phyloP scores from a whole-genome alignment of 2,329 filamentous ascomycete genomes.

The Elsinoe fawcettii region DNA sequence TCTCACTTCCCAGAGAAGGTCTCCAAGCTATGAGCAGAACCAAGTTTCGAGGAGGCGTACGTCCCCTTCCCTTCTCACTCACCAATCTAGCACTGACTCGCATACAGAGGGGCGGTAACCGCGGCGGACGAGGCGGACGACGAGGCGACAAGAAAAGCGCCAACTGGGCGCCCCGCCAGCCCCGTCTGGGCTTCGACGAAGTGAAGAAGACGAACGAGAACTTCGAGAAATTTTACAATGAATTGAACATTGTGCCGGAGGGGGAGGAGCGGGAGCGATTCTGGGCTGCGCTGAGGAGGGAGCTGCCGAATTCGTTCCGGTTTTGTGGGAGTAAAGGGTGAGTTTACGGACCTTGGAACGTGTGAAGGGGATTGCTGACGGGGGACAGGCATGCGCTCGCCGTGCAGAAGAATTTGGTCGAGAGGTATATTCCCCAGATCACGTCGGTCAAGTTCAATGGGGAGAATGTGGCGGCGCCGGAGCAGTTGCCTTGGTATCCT shows the following conservation, averaged over 20 bases:
- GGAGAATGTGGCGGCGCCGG: constrained; percentile 70
- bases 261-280: constrained; percentile 66
- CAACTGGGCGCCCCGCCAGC: constrained; percentile 40
- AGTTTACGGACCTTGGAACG: constrained; percentile 22
- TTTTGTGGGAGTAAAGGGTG: constrained; percentile 94
- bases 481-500: constrained; percentile 83
- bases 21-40: not conserved
- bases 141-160: constrained; percentile 28
- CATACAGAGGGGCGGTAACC: constrained; percentile 1
- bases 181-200: constrained; percentile 47
- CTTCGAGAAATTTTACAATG: constrained; percentile 81
- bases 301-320: constrained; percentile 93
- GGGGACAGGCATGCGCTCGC: constrained; percentile 70
- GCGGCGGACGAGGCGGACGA: constrained; percentile 15
- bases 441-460: constrained; percentile 77
- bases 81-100: constrained; percentile 7
- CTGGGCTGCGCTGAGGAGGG: constrained; percentile 73
- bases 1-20: not conserved
- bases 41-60: not conserved
- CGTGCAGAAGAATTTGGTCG: constrained; percentile 80
- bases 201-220: constrained; percentile 73
- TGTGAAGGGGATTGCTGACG: constrained; percentile 13
- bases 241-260: constrained; percentile 64
- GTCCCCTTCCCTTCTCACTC: no score
- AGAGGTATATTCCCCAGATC: constrained; percentile 86